phyloP scores from a whole-genome alignment of 495 filamentous ascomycete species.

The Tirmania nivea region DNA sequence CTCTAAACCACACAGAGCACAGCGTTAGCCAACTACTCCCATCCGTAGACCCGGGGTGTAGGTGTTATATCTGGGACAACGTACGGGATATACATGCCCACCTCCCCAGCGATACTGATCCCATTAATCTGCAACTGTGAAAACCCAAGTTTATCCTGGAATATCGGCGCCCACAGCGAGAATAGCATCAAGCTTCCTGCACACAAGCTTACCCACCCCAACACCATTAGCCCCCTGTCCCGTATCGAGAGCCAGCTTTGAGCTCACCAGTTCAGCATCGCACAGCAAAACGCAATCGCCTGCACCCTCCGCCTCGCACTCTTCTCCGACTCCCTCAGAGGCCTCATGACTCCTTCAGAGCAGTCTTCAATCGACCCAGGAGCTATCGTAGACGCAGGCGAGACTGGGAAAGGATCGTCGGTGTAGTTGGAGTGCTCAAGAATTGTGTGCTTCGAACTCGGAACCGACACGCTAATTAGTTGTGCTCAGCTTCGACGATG shows the following conservation, averaged over 20 bases:
- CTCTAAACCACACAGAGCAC: slow-evolving; percentile 14
- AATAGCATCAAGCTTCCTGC: slow-evolving; percentile 72
- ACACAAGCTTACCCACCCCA: slow-evolving; percentile 29
- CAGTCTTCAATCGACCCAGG: too few relatives aligned
- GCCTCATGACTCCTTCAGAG: too few relatives aligned
- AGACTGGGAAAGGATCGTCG: too few relatives aligned
- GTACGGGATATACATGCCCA: slow-evolving; percentile 62
- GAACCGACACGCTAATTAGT: too few relatives aligned
- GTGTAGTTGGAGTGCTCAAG: too few relatives aligned
- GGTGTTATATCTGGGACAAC: neutral
- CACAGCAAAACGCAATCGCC: neutral
- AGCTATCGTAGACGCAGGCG: too few relatives aligned
- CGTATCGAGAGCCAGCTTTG: neutral
- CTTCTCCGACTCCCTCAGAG: neutral
- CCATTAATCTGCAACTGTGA: slow-evolving; percentile 79
- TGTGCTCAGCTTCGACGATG: too few relatives aligned
- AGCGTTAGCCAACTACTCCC: too few relatives aligned
- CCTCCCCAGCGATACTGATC: slow-evolving; percentile 58
- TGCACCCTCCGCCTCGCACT: neutral
- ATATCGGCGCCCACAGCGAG: slow-evolving; percentile 73
- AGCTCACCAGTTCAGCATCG: neutral
- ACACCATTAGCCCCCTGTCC: neutral
- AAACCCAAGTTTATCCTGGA: slow-evolving; percentile 65
- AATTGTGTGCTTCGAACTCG: too few relatives aligned
- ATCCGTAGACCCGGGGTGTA: too few relatives aligned